A percentile compares a stretch with the other conserved stretches of the same genome.
phyloP scores from a whole-genome alignment of 2,329 filamentous ascomycete genomes.

The Microsporum audouinii region DNA sequence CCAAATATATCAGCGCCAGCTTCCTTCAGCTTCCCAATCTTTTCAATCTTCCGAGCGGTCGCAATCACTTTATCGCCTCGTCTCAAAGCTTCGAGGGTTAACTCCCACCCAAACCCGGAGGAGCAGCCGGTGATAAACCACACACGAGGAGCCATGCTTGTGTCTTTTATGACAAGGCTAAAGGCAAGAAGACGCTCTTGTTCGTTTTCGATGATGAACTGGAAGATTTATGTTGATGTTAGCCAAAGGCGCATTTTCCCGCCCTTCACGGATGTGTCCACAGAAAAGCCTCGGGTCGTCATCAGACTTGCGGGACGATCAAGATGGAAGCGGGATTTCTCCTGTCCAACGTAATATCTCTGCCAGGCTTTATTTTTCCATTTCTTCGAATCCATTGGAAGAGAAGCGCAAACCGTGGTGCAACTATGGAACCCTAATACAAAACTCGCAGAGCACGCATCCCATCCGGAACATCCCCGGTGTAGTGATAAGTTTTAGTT shows the following conservation, averaged over 20 bases:
- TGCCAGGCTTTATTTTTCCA: not conserved
- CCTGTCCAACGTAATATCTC: not conserved
- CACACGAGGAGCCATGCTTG: constrained; percentile 16
- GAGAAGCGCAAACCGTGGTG: not conserved
- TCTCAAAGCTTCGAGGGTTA: constrained; percentile 19
- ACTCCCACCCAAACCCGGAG: constrained; percentile 24
- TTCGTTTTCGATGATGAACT: not conserved
- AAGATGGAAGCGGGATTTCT: not conserved
- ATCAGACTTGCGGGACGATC: not conserved
- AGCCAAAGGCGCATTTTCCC: not conserved
- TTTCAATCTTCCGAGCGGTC: constrained; percentile 23
- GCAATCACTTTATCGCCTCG: constrained; percentile 28
- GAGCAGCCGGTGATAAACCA: constrained; percentile 30
- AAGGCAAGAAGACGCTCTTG: not conserved
- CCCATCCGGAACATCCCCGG: not conserved
- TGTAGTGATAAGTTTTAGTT: not conserved
- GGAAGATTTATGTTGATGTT: not conserved
- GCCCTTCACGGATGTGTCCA: not conserved
- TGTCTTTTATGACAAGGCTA: not conserved
- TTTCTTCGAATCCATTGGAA: not conserved
- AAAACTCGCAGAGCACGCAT: not conserved
- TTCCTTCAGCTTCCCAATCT: constrained; percentile 19
- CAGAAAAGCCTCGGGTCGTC: not conserved
- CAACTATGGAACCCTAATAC: not conserved
- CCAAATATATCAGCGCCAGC: constrained; percentile 19